Evolutionary conservation across 2,329 filamentous ascomycete species (phyloP), one percentile per base, ranked within the genome.

Genomic region (Neofusicoccum sp.): DNA sequence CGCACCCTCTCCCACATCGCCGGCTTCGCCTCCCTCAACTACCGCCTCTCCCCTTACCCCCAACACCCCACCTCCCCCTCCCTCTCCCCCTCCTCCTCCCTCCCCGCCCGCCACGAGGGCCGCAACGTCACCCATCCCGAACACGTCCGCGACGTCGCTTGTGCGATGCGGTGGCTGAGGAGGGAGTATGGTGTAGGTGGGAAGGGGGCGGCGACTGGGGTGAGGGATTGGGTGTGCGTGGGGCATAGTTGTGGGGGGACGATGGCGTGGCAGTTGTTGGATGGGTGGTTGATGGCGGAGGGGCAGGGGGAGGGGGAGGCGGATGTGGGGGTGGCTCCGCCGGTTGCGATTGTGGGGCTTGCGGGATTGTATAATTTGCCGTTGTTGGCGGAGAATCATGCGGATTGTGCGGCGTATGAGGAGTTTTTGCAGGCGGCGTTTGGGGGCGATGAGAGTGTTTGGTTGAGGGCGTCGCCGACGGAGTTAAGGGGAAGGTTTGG

Each of bases 341-440:
- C 85, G 0, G 68, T 75, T 2, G 83, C 80, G 3, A 73, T 89
- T n/a, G 69, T 89, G 4, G 82, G 86, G 34, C 73, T 89, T 20
- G 83, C 83, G 60, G 88, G 89, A 1, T 84, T 91, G 24, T 90
- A 90, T 71, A 84, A 89, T 67, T 72, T 91, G 8, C 78, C 78
- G 6, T 79, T 79, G 0, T 72, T 90, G 20, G 71, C 82, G 1
- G 61, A 67, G 7, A 76, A 79, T 48, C 79, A 82, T 43, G 62
- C 65, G 3, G 75, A 80, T 28, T 71, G 76, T 48, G 76, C 80
- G 6, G 76, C 81, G 36, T 91, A 91, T 69, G 69, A 74, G 5
- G 78, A 78, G 3, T 86, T 91, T 63, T 76, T 88, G 20, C 67
- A 72, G 3, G 79, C 76, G 5, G 87, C 88, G 1, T 90, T 91